A percentile compares a stretch with the other conserved stretches of the same genome.
phyloP scores from a whole-genome alignment of 2,329 filamentous ascomycete species.

The Penicillium olsonii region DNA sequence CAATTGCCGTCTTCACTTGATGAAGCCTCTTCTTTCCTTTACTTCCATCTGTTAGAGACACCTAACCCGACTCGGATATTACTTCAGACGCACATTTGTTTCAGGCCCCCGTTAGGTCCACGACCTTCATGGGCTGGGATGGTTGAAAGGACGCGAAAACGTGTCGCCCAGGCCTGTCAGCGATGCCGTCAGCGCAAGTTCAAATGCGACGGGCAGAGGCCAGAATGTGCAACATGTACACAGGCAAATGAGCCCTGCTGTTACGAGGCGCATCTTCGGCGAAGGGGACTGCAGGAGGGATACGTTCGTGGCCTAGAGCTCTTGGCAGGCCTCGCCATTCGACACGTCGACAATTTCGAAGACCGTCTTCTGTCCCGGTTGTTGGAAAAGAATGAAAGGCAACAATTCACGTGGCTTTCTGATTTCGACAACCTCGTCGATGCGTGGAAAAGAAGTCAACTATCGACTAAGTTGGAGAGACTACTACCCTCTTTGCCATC shows the following conservation, averaged over 20 bases:
- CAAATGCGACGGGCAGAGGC: neutral
- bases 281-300: neutral
- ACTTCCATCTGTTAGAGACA: too few relatives aligned
- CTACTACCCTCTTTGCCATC: neutral
- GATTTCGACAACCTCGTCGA: neutral
- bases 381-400: neutral
- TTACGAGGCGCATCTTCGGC: neutral
- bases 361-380: neutral
- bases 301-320: neutral
- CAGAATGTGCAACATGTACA: neutral
- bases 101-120: too few relatives aligned
- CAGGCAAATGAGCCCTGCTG: neutral
- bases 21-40: too few relatives aligned
- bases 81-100: too few relatives aligned
- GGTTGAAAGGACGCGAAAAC: neutral
- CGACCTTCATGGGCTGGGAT: too few relatives aligned
- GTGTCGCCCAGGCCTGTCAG: neutral
- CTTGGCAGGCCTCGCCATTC: neutral
- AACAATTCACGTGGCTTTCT: neutral
- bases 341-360: neutral
- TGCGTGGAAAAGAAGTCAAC: neutral
- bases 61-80: too few relatives aligned
- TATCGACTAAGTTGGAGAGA: neutral
- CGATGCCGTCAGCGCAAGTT: neutral
- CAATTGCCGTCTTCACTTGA: too few relatives aligned